Conservation (phyloP, 2,329 filamentous ascomycete genomes). For the Colletotrichum nymphaeae region DNA sequence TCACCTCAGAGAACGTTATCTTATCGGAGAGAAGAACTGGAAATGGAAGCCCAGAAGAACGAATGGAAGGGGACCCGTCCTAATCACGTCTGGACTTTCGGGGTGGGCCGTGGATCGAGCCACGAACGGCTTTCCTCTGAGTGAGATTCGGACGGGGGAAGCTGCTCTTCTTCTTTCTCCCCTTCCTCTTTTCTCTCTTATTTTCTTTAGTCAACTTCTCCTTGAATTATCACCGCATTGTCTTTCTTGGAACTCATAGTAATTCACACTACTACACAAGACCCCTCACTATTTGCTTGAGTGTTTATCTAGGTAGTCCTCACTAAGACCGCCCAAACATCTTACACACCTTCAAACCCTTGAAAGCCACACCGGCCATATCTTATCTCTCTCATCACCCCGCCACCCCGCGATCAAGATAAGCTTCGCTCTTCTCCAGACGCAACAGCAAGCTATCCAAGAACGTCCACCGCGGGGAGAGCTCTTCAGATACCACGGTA, state of each 20-base stretch:
- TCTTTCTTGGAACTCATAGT: not conserved
- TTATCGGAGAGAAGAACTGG: conserved; percentile 17
- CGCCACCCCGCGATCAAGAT: conserved; percentile 27
- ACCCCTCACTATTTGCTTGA: not conserved
- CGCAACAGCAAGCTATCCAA: not conserved
- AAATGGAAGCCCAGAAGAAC: conserved; percentile 12
- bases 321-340: not conserved
- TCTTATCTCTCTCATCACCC: conserved; percentile 9
- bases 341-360: not conserved
- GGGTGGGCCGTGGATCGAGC: conserved; percentile 26
- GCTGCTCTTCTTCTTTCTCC: not conserved
- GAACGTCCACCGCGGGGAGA: conserved; percentile 11
- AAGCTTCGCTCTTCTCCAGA: conserved; percentile 13
- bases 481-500: not conserved
- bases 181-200: not conserved
- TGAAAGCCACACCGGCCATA: not conserved
- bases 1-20: conserved; percentile 20
- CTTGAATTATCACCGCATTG: not conserved
- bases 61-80: conserved; percentile 10
- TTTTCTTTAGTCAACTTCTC: not conserved
- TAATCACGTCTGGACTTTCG: not conserved
- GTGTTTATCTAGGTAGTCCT: not conserved
- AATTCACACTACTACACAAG: not conserved
- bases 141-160: not conserved
- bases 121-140: not conserved